phyloP scores from a whole-genome alignment of 1,284 basidiomycete genomes.

The Malassezia globosa region DNA sequence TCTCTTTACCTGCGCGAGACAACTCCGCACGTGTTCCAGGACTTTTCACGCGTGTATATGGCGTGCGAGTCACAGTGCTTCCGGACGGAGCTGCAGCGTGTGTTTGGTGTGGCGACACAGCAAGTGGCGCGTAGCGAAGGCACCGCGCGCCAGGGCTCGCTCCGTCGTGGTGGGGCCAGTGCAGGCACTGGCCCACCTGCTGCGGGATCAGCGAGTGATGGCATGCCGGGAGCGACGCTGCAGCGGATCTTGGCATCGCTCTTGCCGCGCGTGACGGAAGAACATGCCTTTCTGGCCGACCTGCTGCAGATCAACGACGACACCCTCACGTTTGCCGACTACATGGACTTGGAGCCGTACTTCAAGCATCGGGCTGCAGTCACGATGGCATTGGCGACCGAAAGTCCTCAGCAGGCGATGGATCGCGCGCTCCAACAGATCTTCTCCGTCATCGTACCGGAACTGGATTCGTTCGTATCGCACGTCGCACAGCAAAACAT shows the following conservation, averaged over 20 bases:
- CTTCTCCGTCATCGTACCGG: constrained; percentile 77
- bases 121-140: constrained; percentile 13
- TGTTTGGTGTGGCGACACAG: constrained; percentile 24
- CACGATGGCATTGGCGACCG: not conserved
- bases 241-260: constrained; percentile 65
- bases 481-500: not conserved
- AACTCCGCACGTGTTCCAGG: constrained; percentile 43
- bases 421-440: constrained; percentile 72
- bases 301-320: constrained; percentile 77
- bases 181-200: not conserved
- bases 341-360: constrained; percentile 85
- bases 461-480: constrained; percentile 64
- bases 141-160: constrained; percentile 9
- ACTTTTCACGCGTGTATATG: constrained; percentile 34
- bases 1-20: constrained; percentile 91
- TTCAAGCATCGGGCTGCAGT: constrained; percentile 74
- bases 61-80: constrained; percentile 31
- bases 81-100: constrained; percentile 29
- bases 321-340: constrained; percentile 79
- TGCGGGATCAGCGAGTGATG: not conserved
- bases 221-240: constrained; percentile 55
- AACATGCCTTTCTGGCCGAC: constrained; percentile 78
- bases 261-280: constrained; percentile 63
- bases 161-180: too few species aligned
- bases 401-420: constrained; percentile 33